A percentile compares a stretch with the other conserved stretches of the same genome.
Conservation (phyloP, 2,329 filamentous ascomycete genomes). For the Cercospora berteroae region DNA sequence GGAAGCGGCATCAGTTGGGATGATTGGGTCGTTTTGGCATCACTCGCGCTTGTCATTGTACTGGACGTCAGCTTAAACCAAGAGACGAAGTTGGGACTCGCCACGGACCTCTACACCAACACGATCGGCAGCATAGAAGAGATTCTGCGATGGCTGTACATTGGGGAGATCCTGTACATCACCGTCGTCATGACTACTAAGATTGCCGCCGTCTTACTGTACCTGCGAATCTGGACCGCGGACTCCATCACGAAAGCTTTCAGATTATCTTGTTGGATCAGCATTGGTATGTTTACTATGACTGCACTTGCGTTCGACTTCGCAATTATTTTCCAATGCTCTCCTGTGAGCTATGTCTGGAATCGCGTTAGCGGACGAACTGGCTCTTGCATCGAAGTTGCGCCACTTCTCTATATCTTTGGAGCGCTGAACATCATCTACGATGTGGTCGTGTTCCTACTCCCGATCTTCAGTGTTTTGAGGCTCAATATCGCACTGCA, state of each 20-base stretch:
- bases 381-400: constrained; percentile 18
- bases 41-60: constrained; percentile 15
- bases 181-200: constrained; percentile 23
- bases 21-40: constrained; percentile 21
- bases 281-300: constrained; percentile 15
- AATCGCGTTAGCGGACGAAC: constrained; percentile 13
- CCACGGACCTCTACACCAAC: constrained; percentile 12
- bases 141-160: constrained; percentile 20
- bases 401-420: constrained; percentile 21
- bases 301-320: constrained; percentile 25
- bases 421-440: constrained; percentile 22
- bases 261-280: constrained; percentile 21
- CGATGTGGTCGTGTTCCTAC: constrained; percentile 23
- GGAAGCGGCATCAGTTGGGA: constrained; percentile 25
- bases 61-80: constrained; percentile 19
- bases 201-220: constrained; percentile 22
- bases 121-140: constrained; percentile 2
- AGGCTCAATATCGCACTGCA: constrained; percentile 24
- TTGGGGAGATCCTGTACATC: constrained; percentile 24
- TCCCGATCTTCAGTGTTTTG: constrained; percentile 24
- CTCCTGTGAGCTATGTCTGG: constrained; percentile 22
- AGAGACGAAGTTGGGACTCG: constrained; percentile 10
- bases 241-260: constrained; percentile 22
- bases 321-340: constrained; percentile 25
- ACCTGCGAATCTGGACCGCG: constrained; percentile 26